Conservation (phyloP, 805 yeast genomes). For the Pichia insulana region DNA sequence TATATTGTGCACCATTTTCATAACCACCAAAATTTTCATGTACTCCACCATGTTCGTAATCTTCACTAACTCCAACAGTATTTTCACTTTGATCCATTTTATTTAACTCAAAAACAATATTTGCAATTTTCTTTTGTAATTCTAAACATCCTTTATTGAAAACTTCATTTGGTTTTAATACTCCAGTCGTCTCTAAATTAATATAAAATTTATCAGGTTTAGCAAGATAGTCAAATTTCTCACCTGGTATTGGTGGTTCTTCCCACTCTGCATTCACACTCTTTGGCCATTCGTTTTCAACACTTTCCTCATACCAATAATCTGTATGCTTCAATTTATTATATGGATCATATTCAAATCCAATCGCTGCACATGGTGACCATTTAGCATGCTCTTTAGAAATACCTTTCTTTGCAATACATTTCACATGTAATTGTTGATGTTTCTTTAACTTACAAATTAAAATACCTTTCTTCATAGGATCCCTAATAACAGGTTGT, state of each 20-base stretch:
- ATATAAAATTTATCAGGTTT: slow-evolving; percentile 75
- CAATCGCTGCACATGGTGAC: slow-evolving; percentile 94
- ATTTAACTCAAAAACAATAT: slow-evolving; percentile 64
- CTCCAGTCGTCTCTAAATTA: slow-evolving; percentile 89
- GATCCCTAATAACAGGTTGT: slow-evolving; percentile 75
- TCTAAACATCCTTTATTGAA: slow-evolving; percentile 77
- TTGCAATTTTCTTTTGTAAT: slow-evolving; percentile 84
- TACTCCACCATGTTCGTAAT: no score
- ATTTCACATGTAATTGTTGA: slow-evolving; percentile 80
- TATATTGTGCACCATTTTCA: neutral
- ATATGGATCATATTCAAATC: slow-evolving; percentile 99
- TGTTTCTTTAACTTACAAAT: slow-evolving; percentile 86
- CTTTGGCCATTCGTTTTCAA: slow-evolving; percentile 89
- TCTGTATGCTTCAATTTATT: slow-evolving; percentile 93
- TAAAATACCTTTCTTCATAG: slow-evolving; percentile 73
- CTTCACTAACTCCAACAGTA: slow-evolving; percentile 9
- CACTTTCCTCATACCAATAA: slow-evolving; percentile 89
- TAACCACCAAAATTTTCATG: neutral
- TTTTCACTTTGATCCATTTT: slow-evolving; percentile 33
- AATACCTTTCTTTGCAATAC: slow-evolving; percentile 96
- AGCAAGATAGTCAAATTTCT: slow-evolving; percentile 76
- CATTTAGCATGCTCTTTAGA: slow-evolving; percentile 98
- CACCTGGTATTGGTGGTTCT: slow-evolving; percentile 86
- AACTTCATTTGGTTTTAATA: slow-evolving; percentile 81
- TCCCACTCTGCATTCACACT: slow-evolving; percentile 88